Percentiles rank a stretch among this genome's conserved stretches.
These are phyloP conservation scores for Aspergillus vadensis DNA, from an alignment of 2,329 filamentous ascomycete species.

Conservation along the genomic window DNA sequence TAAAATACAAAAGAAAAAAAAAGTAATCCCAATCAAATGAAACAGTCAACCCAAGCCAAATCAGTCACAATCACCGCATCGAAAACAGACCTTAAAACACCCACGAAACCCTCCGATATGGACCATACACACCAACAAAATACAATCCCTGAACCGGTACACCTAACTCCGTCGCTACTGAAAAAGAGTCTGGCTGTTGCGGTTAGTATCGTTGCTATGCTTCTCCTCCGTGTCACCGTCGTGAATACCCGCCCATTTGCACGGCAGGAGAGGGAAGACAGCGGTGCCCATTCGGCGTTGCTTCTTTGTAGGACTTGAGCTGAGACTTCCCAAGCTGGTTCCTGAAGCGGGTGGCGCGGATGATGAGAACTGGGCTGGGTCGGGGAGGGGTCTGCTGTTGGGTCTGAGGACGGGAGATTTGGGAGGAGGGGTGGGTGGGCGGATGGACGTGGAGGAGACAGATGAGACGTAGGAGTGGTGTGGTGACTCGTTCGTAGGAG, in stretches of 20 bases:
- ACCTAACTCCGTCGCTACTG: conserved; percentile 24
- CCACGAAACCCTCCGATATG: conserved; percentile 12
- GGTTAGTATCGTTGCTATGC: neutral
- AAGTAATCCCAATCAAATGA: neutral
- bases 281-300: conserved; percentile 18
- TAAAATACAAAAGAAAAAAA: too few relatives aligned
- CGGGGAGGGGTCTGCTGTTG: neutral
- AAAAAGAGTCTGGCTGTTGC: conserved; percentile 22
- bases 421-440: neutral
- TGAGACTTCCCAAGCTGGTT: neutral
- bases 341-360: neutral
- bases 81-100: neutral
- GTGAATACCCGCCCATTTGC: neutral
- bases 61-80: neutral
- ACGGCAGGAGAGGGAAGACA: conserved; percentile 11
- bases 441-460: neutral
- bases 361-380: neutral
- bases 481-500: neutral
- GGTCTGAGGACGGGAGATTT: neutral
- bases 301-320: conserved; percentile 10
- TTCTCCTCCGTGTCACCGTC: neutral
- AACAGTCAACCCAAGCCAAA: neutral
- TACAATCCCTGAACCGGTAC: conserved; percentile 16
- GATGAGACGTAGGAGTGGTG: neutral
- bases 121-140: conserved; percentile 20